phyloP scores from a whole-genome alignment of 2,329 filamentous ascomycete genomes.

The Venturiaceae sp. region DNA sequence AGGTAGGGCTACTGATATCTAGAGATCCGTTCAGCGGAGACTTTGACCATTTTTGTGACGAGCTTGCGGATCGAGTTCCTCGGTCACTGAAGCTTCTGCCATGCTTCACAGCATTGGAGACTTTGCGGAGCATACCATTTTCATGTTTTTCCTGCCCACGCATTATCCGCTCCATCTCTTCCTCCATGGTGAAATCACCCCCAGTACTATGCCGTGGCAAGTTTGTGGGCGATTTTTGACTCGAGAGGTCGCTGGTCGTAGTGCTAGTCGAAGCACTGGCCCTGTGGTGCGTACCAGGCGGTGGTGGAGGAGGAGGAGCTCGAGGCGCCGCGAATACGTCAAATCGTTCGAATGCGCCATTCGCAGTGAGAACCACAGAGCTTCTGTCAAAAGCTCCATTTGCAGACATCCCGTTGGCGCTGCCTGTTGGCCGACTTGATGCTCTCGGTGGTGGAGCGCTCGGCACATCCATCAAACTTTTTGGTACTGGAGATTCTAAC shows the following conservation, averaged over 20 bases:
- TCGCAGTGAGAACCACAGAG: neutral
- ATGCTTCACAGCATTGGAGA: conserved; percentile 90
- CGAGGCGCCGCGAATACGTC: conserved; percentile 36
- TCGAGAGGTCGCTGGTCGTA: conserved; percentile 28
- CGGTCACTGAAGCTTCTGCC: conserved; percentile 75
- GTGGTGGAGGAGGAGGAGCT: conserved; percentile 29
- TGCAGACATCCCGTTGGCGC: conserved; percentile 12
- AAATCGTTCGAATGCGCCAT: conserved; percentile 7
- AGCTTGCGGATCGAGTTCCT: conserved; percentile 18
- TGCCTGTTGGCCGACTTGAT: conserved; percentile 32
- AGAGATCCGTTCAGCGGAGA: conserved; percentile 31
- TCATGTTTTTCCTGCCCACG: conserved; percentile 55
- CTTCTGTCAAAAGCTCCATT: neutral
- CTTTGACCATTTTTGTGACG: conserved; percentile 18
- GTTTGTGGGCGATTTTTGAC: conserved; percentile 14
- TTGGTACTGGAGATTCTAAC: conserved; percentile 30
- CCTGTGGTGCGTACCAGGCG: conserved; percentile 25
- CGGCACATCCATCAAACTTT: conserved; percentile 29
- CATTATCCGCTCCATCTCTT: conserved; percentile 86
- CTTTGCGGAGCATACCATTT: conserved; percentile 66
- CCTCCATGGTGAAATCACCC: conserved; percentile 86
- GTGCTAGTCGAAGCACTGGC: conserved; percentile 35
- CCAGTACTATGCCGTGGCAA: conserved; percentile 54
- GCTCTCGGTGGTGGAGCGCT: conserved; percentile 33
- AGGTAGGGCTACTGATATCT: conserved; percentile 61